Percentiles rank a stretch among this genome's conserved stretches.
Evolutionary conservation across 495 filamentous ascomycete species (phyloP).

Genomic region (Xylaria flabelliformis): DNA sequence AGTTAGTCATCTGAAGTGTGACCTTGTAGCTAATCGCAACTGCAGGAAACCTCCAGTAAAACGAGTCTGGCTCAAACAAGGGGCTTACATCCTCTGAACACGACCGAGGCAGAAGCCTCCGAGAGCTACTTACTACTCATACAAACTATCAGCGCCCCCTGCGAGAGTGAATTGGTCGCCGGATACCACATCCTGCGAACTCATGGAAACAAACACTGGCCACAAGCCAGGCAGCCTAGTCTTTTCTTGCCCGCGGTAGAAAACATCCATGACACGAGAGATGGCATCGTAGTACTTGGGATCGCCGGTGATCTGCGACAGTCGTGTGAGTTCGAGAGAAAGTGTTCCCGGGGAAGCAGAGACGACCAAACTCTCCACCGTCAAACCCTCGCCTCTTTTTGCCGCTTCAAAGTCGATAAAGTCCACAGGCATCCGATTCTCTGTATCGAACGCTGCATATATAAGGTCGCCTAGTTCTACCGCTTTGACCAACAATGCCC

Average conservation of each 20-base stretch:
- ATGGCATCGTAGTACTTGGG: constrained; percentile 91
- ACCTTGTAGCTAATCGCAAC: not conserved
- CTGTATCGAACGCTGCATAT: constrained; percentile 86
- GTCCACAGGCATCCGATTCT: constrained; percentile 81
- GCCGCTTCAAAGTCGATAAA: constrained; percentile 63
- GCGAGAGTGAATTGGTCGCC: constrained; percentile 69
- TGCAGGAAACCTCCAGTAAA: no score
- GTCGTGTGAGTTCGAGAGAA: constrained; percentile 83
- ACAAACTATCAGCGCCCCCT: constrained; percentile 80
- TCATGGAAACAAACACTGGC: constrained; percentile 76
- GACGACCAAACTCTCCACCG: constrained; percentile 42
- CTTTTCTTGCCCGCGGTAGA: constrained; percentile 70
- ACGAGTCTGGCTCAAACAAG: not conserved
- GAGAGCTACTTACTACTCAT: constrained; percentile 68
- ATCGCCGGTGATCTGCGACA: constrained; percentile 85
- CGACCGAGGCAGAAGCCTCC: not conserved
- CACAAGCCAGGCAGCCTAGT: constrained; percentile 84
- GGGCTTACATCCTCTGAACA: not conserved
- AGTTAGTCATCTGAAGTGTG: not conserved
- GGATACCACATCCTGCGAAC: constrained; percentile 38
- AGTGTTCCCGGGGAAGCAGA: constrained; percentile 59
- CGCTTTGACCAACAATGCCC: constrained; percentile 78
- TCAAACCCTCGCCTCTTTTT: constrained; percentile 40
- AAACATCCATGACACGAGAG: constrained; percentile 76
- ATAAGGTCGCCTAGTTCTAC: constrained; percentile 82